phyloP scores from a whole-genome alignment of 345 rosid species.

The Cardamine occulta region DNA sequence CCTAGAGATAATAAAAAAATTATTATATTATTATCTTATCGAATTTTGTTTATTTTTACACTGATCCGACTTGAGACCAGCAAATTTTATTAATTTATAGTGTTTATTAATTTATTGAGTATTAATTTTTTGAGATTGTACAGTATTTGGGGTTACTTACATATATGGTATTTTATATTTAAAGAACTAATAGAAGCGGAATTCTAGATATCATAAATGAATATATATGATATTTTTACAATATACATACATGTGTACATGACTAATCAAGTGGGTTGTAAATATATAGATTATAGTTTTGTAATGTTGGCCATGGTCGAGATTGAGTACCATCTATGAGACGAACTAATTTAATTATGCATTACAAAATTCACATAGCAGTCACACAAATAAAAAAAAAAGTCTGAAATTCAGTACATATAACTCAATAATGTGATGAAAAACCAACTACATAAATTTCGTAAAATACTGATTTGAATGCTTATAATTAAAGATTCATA shows the following conservation, averaged over 20 bases:
- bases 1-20: too few species aligned
- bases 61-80: too few species aligned
- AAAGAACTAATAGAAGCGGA: not conserved
- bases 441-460: not conserved
- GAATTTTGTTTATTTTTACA: too few species aligned
- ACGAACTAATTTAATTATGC: too few species aligned
- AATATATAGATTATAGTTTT: not conserved
- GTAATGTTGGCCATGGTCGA: not conserved
- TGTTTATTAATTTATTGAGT: too few species aligned
- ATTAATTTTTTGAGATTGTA: too few species aligned
- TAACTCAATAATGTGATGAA: not conserved
- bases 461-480: conserved; percentile 1
- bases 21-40: too few species aligned
- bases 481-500: not conserved
- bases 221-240: not conserved
- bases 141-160: not conserved
- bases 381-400: not conserved
- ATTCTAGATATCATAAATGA: not conserved
- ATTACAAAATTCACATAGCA: not conserved
- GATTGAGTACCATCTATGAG: not conserved
- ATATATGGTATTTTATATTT: not conserved
- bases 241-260: not conserved
- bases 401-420: not conserved
- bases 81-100: too few species aligned
- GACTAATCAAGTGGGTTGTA: conserved; percentile 1